These are phyloP conservation scores for Malassezia sympodialis DNA, from an alignment of 1,284 basidiomycete genomes.

Conservation along the genomic window DNA sequence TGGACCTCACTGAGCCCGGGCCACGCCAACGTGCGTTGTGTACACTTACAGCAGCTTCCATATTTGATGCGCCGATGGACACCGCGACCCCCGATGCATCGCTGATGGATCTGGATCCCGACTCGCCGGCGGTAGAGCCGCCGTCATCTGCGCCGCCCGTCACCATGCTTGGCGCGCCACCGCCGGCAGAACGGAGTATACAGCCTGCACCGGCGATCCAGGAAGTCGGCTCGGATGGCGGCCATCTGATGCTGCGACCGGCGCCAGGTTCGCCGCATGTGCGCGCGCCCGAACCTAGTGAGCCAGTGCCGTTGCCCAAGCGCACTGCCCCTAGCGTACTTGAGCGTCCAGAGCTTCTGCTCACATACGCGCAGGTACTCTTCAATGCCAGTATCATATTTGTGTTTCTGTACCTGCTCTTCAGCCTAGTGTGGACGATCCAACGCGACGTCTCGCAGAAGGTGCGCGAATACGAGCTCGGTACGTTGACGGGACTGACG, in stretches of 20 bases:
- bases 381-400: conserved; percentile 82
- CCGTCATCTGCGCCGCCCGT: neutral
- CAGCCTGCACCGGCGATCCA: neutral
- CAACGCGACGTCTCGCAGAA: conserved; percentile 80
- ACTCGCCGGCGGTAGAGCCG: neutral
- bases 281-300: neutral
- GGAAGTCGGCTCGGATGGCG: neutral
- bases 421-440: conserved; percentile 78
- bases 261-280: neutral
- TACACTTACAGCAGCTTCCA: conserved; percentile 1
- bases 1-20: conserved; percentile 30
- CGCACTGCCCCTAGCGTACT: conserved; percentile 16
- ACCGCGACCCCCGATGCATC: conserved; percentile 8
- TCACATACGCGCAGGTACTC: conserved; percentile 64
- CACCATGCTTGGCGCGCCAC: neutral
- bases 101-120: conserved; percentile 20
- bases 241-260: conserved; percentile 1
- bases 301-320: neutral
- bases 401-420: conserved; percentile 70
- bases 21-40: conserved; percentile 22
- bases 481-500: conserved; percentile 50
- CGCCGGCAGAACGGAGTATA: neutral
- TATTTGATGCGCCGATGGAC: conserved; percentile 12
- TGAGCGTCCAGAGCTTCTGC: conserved; percentile 29
- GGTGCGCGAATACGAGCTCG: conserved; percentile 77